Evolutionary conservation across 1,139 yeast genomes (phyloP).

Genomic region (Geotrichum phurueaensis): DNA sequence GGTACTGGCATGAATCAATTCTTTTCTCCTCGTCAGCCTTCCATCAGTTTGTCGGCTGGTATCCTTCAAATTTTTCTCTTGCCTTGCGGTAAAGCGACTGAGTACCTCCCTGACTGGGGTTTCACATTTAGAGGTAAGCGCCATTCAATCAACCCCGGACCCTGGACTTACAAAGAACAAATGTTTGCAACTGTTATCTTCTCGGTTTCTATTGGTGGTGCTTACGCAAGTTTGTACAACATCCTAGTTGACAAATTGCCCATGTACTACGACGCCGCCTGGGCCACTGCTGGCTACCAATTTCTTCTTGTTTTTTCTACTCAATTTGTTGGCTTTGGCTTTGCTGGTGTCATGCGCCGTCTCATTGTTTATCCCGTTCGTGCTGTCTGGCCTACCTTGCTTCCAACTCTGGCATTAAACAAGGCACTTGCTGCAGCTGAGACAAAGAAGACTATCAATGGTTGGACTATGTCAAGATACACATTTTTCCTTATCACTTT

Average conservation of each 20-base stretch:
- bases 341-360: constrained; percentile 49
- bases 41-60: constrained; percentile 41
- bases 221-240: constrained; percentile 39
- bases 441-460: constrained; percentile 30
- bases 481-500: constrained; percentile 41
- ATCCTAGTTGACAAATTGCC: constrained; percentile 38
- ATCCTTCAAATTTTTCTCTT: constrained; percentile 52
- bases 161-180: constrained; percentile 65
- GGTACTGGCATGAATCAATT: constrained; percentile 57
- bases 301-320: constrained; percentile 41
- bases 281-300: constrained; percentile 43
- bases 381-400: constrained; percentile 47
- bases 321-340: constrained; percentile 48
- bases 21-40: constrained; percentile 50
- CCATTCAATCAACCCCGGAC: constrained; percentile 49
- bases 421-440: constrained; percentile 14
- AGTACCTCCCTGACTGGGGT: constrained; percentile 44
- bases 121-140: constrained; percentile 38
- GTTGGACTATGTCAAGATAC: constrained; percentile 47
- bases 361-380: constrained; percentile 47
- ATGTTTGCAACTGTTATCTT: constrained; percentile 45
- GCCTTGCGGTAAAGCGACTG: constrained; percentile 45
- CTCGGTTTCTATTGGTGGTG: constrained; percentile 21
- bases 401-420: constrained; percentile 33
- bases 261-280: constrained; percentile 34